Base-by-base conservation (phyloP, 1,284 basidiomycete genomes). In the Malassezia furfur region DNA sequence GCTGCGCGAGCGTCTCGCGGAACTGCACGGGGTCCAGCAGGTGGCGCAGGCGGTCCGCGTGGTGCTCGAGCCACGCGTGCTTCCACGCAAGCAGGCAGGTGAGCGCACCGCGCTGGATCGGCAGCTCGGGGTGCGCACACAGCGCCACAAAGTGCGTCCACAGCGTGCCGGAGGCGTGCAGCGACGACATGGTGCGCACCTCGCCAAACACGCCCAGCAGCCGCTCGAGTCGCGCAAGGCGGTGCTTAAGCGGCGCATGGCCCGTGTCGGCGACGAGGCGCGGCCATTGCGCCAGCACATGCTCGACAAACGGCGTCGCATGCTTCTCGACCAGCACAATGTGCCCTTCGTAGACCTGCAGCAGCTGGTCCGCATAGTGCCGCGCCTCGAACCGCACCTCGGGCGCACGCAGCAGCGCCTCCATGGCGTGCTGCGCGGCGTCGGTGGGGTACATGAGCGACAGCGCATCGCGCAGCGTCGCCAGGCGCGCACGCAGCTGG, bases 131-230 rank as follows among this genome's bases (percentile, higher is more conserved):
- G 61, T 91, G 85, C 1, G 90, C 85, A 31, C 96, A 81, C n/a
- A 90, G 80, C 15, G 81, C 78, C 14, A 82, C 80, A 76, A 93
- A 90, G 21, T 89, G 76, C 0, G 75, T 57, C 54, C 82, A 82
- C 15, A 98, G 80, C 0, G 80, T 81, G 10, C 84, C 80, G 0
- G 87, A 82, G 3, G 83, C 81, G 67, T 83, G 82, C 1, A 94
- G 79, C 0, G 88, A 87, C 75, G 90, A 91, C 10, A 91, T 91
- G 69, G 96, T 96, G 65, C 78, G 78, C 72, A 99, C 88, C 73
- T 90, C 91, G 54, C 86, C 81, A 71, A 96, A 87, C 1, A 98
- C 80, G 32, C 83, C 82, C 25, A 98, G 83, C 76, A 44, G 15
- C 6, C 30, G 55, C 17, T 47, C 34, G 35, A 72, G 65, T 36